A percentile compares a stretch with the other conserved stretches of the same genome.
phyloP scores from a whole-genome alignment of 2,329 filamentous ascomycete genomes.

The Hypocrella siamensis region DNA sequence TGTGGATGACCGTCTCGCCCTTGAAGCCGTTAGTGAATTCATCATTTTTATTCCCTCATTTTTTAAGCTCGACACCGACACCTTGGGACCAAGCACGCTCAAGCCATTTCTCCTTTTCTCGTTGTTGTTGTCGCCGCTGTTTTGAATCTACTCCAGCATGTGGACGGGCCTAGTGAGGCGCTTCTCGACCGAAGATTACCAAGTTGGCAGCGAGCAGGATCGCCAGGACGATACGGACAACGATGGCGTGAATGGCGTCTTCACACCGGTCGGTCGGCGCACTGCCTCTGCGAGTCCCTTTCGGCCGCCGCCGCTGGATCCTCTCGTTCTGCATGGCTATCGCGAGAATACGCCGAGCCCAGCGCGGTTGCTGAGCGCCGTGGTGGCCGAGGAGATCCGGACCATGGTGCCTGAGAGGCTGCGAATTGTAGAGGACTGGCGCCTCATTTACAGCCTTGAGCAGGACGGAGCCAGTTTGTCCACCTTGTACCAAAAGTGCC shows the following conservation, averaged over 20 bases:
- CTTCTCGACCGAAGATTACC: slow-evolving; percentile 35
- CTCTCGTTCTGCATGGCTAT: slow-evolving; percentile 56
- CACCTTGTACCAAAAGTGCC: slow-evolving; percentile 72
- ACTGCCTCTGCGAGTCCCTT: slow-evolving; percentile 47
- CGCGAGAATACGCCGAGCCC: slow-evolving; percentile 39
- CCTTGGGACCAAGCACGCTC: no score
- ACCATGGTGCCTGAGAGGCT: slow-evolving; percentile 75
- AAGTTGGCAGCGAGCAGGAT: slow-evolving; percentile 12
- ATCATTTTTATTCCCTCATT: no score
- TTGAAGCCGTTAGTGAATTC: no score
- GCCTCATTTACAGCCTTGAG: slow-evolving; percentile 74
- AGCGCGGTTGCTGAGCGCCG: slow-evolving; percentile 51
- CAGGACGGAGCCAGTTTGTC: slow-evolving; percentile 78
- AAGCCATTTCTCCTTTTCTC: background rate
- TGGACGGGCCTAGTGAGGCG: slow-evolving; percentile 52
- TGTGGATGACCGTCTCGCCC: no score
- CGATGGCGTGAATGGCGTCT: slow-evolving; percentile 42
- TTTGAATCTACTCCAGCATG: slow-evolving; percentile 18
- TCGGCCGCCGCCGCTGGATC: slow-evolving; percentile 76
- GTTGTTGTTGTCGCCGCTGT: slow-evolving; percentile 1
- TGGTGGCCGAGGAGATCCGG: slow-evolving; percentile 83
- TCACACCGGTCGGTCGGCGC: slow-evolving; percentile 34
- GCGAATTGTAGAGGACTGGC: slow-evolving; percentile 79
- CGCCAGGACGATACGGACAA: slow-evolving; percentile 11
- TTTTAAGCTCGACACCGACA: no score